A percentile compares a stretch with the other conserved stretches of the same genome.
phyloP scores from a whole-genome alignment of 139 green algal genomes.

The Tetradesmus obliquus region DNA sequence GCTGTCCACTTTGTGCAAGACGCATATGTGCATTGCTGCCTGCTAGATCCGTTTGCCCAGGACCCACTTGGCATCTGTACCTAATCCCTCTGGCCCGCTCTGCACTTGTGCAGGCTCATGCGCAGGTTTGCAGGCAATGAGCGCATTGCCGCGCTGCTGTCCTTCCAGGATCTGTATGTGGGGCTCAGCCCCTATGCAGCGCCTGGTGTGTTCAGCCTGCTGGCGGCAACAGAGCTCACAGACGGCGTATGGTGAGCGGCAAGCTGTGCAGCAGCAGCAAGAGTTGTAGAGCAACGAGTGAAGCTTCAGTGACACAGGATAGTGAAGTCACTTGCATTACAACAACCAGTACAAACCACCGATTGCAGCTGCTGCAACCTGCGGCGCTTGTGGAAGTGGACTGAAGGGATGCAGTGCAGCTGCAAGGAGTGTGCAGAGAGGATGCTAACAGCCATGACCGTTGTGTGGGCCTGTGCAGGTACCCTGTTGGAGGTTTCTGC shows the following conservation, averaged over 20 bases:
- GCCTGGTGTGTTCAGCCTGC: conserved; percentile 84
- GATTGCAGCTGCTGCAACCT: too few relatives aligned
- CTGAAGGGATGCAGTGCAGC: too few relatives aligned
- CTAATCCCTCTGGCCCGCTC: not conserved
- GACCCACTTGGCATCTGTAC: too few relatives aligned
- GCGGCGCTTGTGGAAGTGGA: too few relatives aligned
- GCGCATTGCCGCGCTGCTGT: conserved; percentile 77
- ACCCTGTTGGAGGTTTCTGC: not conserved
- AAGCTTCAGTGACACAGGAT: too few relatives aligned
- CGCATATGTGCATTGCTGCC: too few relatives aligned
- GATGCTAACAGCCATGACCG: not conserved
- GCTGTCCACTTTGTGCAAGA: too few relatives aligned
- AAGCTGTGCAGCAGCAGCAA: not conserved
- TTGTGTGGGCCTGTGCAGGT: not conserved
- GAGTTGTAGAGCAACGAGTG: not conserved
- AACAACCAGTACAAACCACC: too few relatives aligned
- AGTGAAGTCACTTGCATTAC: too few relatives aligned
- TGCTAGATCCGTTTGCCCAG: too few relatives aligned
- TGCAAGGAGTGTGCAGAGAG: too few relatives aligned
- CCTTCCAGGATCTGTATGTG: conserved; percentile 92
- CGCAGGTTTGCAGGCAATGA: conserved; percentile 45
- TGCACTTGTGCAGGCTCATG: not conserved
- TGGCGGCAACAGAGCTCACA: conserved; percentile 89
- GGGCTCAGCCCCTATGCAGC: conserved; percentile 84
- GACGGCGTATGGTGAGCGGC: conserved; percentile 86